Evolutionary conservation across 306 rosid species (phyloP).

Genomic region (Rosa lucieae): DNA sequence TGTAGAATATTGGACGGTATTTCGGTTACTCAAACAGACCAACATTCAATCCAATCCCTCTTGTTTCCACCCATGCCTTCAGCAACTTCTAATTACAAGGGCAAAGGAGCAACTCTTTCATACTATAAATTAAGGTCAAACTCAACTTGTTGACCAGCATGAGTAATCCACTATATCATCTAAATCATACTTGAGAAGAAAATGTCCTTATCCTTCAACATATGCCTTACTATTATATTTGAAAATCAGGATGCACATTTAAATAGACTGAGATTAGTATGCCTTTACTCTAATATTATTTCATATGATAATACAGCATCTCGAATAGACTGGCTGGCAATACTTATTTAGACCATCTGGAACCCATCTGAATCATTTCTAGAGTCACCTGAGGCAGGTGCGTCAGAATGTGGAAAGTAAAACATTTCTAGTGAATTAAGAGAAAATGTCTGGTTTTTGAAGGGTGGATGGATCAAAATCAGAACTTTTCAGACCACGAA

Average conservation of each 20-base stretch:
- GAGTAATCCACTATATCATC: not conserved
- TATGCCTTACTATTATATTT: not conserved
- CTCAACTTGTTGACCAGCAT: not conserved
- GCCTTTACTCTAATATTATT: not conserved
- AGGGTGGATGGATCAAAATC: not conserved
- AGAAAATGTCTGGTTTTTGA: not conserved
- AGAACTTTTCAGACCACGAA: not conserved
- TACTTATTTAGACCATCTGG: not conserved
- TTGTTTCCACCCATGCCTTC: not conserved
- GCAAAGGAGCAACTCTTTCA: not conserved
- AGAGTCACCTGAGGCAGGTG: not conserved
- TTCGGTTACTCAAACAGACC: not conserved
- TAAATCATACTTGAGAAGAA: not conserved
- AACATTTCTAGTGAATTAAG: not conserved
- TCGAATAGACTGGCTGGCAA: not conserved
- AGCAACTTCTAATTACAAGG: not conserved
- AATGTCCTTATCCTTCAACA: slow-evolving; percentile 8
- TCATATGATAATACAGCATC: not conserved
- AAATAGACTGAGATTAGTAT: not conserved
- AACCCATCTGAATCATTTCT: not conserved
- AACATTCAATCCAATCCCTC: not conserved
- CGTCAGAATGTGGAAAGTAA: not conserved
- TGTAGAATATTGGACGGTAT: not conserved
- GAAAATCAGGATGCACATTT: not conserved
- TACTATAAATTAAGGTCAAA: not conserved